phyloP scores from a whole-genome alignment of 1,284 basidiomycete species.

The Naganishia albida region DNA sequence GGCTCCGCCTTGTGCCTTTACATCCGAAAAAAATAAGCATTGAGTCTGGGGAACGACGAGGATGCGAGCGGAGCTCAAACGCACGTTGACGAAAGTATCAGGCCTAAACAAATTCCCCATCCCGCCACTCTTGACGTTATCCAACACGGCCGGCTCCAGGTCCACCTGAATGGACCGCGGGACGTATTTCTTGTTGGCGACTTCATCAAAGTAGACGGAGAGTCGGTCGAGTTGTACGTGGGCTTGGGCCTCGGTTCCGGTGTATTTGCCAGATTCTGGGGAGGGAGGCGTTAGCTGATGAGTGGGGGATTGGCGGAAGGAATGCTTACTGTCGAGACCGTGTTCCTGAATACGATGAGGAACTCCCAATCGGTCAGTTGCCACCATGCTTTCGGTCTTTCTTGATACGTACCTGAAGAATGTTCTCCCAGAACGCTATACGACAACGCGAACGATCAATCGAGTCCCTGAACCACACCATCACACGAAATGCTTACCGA shows the following conservation, averaged over 20 bases:
- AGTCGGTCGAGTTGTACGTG: slow-evolving; percentile 97
- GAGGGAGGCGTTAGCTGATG: not conserved
- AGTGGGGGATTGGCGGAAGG: not conserved
- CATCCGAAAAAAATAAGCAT: slow-evolving; percentile 37
- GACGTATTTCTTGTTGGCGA: slow-evolving; percentile 71
- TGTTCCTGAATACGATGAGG: slow-evolving; percentile 11
- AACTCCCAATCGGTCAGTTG: not conserved
- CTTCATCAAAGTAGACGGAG: slow-evolving; percentile 87
- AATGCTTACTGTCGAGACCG: slow-evolving; percentile 20
- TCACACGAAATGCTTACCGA: slow-evolving; percentile 7
- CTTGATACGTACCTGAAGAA: slow-evolving; percentile 18
- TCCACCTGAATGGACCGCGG: slow-evolving; percentile 93
- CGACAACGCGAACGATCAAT: too few relatives aligned
- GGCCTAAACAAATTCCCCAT: slow-evolving; percentile 60
- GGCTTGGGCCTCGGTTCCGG: slow-evolving; percentile 55
- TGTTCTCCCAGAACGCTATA: slow-evolving; percentile 27
- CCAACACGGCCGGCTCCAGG: slow-evolving; percentile 96
- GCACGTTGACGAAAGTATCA: slow-evolving; percentile 57
- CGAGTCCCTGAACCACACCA: not conserved
- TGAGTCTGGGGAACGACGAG: slow-evolving; percentile 34
- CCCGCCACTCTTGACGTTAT: slow-evolving; percentile 74
- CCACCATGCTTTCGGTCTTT: not conserved
- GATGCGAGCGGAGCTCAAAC: not conserved
- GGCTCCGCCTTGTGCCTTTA: slow-evolving; percentile 61
- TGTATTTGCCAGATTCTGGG: slow-evolving; percentile 24